Conservation (phyloP, 2,329 filamentous ascomycete genomes). For the Cercospora canescens region DNA sequence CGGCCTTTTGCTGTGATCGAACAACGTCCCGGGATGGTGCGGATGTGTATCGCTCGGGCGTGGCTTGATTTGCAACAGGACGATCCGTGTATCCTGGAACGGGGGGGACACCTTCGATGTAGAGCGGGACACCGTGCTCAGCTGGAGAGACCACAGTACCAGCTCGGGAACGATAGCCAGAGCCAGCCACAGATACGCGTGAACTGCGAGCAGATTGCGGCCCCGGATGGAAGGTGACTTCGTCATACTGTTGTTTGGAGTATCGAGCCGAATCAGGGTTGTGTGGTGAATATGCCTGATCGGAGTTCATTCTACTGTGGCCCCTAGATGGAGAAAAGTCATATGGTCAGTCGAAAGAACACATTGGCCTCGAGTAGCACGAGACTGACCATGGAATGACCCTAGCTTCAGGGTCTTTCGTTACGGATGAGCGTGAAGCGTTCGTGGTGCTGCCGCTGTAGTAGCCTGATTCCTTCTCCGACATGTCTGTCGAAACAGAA, state of each 20-base stretch:
- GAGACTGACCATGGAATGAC: slow-evolving; percentile 64
- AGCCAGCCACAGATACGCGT: slow-evolving; percentile 35
- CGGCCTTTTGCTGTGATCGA: slow-evolving; percentile 35
- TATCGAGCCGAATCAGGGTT: slow-evolving; percentile 54
- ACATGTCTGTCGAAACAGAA: slow-evolving; percentile 27
- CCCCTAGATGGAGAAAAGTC: slow-evolving; percentile 38
- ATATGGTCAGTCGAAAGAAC: neutral
- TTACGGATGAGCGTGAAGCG: slow-evolving; percentile 39
- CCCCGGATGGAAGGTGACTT: slow-evolving; percentile 29
- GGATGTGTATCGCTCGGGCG: slow-evolving; percentile 16
- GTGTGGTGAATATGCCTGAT: slow-evolving; percentile 56
- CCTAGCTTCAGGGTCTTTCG: slow-evolving; percentile 44
- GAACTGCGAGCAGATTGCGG: slow-evolving; percentile 39
- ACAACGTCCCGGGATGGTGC: slow-evolving; percentile 21
- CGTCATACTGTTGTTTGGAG: slow-evolving; percentile 54
- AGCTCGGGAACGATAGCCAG: slow-evolving; percentile 21
- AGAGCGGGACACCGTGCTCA: slow-evolving; percentile 16
- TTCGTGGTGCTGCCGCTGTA: slow-evolving; percentile 47
- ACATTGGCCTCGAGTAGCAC: no score
- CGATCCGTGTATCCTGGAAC: slow-evolving; percentile 11
- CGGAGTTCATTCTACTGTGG: slow-evolving; percentile 69
- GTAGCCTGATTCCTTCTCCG: slow-evolving; percentile 62
- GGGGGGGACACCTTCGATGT: slow-evolving; percentile 20
- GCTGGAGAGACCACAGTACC: slow-evolving; percentile 20
- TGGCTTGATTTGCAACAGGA: slow-evolving; percentile 11